These are phyloP conservation scores for Elongisporangium prolatum DNA, from an alignment of 352 stramenopile species.

Conservation along the genomic window DNA sequence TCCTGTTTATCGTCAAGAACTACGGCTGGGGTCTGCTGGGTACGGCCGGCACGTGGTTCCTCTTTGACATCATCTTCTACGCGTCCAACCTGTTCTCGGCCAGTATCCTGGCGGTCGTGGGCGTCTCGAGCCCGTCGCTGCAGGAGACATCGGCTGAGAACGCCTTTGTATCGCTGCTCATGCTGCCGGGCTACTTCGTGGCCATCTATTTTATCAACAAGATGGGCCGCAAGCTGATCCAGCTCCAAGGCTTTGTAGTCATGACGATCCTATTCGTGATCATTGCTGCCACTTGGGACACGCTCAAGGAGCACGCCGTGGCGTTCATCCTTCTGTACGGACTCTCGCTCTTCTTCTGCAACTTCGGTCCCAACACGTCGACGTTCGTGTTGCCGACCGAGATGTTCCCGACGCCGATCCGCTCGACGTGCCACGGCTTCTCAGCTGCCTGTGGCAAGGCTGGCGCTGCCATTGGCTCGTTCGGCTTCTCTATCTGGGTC, in stretches of 20 bases:
- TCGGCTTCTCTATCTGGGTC: conserved; percentile 62
- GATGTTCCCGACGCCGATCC: conserved; percentile 81
- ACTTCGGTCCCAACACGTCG: conserved; percentile 67
- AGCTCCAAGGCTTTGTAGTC: conserved; percentile 41
- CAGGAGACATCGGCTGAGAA: conserved; percentile 34
- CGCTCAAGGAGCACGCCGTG: conserved; percentile 19
- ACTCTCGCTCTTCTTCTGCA: conserved; percentile 44
- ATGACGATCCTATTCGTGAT: conserved; percentile 37
- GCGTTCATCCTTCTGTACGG: conserved; percentile 52
- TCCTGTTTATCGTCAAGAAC: conserved; percentile 34
- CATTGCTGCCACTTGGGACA: conserved; percentile 26
- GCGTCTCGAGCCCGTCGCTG: conserved; percentile 25
- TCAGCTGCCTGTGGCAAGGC: conserved; percentile 84
- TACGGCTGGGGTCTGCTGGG: conserved; percentile 29
- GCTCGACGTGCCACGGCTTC: conserved; percentile 85
- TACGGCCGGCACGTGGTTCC: conserved; percentile 51
- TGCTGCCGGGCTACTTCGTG: conserved; percentile 62
- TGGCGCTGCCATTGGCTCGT: conserved; percentile 72
- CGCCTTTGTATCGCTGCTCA: conserved; percentile 24
- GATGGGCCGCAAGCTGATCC: conserved; percentile 47
- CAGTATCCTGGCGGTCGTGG: conserved; percentile 32
- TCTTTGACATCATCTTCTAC: conserved; percentile 69
- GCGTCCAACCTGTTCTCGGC: conserved; percentile 52
- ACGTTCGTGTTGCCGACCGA: conserved; percentile 90
- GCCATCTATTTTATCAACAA: conserved; percentile 50